Evolutionary conservation across 306 rosid species (phyloP).

Genomic region (Psophocarpus tetragonolobus): DNA sequence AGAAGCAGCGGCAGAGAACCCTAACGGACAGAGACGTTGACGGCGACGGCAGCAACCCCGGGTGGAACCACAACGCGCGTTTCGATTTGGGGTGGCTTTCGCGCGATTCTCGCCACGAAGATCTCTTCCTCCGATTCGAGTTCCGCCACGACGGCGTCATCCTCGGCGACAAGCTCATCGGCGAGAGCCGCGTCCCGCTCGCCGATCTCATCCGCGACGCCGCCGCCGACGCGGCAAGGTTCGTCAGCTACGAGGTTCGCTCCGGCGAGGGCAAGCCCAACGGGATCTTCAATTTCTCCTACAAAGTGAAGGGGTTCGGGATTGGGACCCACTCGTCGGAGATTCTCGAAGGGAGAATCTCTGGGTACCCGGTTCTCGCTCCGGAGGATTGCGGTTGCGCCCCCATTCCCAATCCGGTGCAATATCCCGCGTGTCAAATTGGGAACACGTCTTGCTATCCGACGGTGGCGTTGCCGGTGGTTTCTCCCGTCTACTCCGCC

Average conservation of each 20-base stretch:
- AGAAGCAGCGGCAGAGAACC: constrained; percentile 42
- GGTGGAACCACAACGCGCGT: constrained; percentile 46
- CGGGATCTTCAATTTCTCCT: constrained; percentile 51
- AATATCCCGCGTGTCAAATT: constrained; percentile 21
- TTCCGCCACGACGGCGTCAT: constrained; percentile 51
- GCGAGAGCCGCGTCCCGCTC: constrained; percentile 46
- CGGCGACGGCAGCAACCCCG: constrained; percentile 38
- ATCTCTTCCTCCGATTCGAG: constrained; percentile 41
- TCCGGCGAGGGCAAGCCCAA: constrained; percentile 44
- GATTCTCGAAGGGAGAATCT: constrained; percentile 36
- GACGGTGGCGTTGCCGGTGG: neutral
- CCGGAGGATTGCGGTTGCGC: constrained; percentile 20
- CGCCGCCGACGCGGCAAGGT: constrained; percentile 12
- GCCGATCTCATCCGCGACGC: constrained; percentile 38
- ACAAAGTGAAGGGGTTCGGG: constrained; percentile 24
- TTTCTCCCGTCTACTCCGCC: neutral
- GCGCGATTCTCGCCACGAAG: neutral
- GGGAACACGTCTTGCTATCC: constrained; percentile 29
- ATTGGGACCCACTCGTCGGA: neutral
- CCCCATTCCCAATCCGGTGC: neutral
- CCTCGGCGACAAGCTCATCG: constrained; percentile 49
- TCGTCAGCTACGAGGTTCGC: constrained; percentile 56
- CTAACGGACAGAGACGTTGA: constrained; percentile 22
- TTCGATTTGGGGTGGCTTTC: constrained; percentile 36
- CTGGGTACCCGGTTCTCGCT: constrained; percentile 42